A percentile compares a stretch with the other conserved stretches of the same genome.
Evolutionary conservation across 306 rosid genomes (phyloP).

Genomic region (Mucuna pruriens): DNA sequence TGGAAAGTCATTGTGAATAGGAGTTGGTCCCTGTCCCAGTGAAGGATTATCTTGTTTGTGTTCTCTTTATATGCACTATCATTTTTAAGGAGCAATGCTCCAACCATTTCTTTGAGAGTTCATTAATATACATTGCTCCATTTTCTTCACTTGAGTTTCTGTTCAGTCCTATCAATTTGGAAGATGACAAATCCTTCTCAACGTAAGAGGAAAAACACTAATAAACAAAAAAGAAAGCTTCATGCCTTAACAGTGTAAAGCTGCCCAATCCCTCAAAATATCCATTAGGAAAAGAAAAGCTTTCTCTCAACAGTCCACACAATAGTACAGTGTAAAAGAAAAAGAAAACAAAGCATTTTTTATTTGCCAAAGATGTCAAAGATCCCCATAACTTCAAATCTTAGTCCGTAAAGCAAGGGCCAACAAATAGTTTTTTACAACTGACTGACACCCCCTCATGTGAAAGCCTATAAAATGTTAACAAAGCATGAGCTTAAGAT

Average conservation of each 20-base stretch:
- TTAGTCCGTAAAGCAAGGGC: neutral
- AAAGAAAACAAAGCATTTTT: neutral
- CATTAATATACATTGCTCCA: no score
- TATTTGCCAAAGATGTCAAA: neutral
- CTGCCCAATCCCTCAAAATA: neutral
- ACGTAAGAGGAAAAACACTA: neutral
- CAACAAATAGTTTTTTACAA: neutral
- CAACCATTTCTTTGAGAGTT: no score
- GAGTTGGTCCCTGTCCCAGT: neutral
- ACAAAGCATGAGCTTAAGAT: neutral
- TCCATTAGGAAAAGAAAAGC: no score
- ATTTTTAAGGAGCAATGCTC: no score
- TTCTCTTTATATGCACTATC: no score
- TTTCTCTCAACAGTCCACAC: neutral
- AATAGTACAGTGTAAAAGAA: neutral
- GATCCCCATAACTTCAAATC: neutral
- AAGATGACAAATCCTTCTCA: neutral
- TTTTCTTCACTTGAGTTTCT: no score
- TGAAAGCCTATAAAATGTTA: neutral
- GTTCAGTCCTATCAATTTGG: no score
- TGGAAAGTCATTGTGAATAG: neutral
- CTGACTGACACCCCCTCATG: neutral
- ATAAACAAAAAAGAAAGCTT: neutral
- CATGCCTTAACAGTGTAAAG: neutral
- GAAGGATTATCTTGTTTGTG: neutral